Percentiles rank a stretch among this genome's conserved stretches.
These are phyloP conservation scores for Cordyceps cateniannulata DNA, from an alignment of 2,329 filamentous ascomycete species.

Conservation along the genomic window DNA sequence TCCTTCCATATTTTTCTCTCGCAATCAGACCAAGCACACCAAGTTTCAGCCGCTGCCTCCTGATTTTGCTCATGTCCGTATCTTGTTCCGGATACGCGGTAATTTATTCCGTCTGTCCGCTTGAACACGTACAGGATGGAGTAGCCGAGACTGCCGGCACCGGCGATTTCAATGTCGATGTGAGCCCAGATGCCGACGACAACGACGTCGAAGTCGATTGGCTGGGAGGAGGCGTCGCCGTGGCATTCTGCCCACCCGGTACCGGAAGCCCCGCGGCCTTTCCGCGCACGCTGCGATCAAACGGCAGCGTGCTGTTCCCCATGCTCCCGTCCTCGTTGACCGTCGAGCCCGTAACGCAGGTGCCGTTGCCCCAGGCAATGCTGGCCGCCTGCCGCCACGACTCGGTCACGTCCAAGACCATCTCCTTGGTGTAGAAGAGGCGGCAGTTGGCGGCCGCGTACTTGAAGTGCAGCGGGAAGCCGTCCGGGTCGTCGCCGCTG, in stretches of 20 bases:
- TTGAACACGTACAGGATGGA: too few species aligned
- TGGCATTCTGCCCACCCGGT: not conserved
- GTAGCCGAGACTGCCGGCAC: too few species aligned
- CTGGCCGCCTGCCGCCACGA: slow-evolving; percentile 38
- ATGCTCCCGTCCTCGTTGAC: not conserved
- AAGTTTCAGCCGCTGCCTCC: too few species aligned
- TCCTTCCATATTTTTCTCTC: too few species aligned
- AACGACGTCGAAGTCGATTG: not conserved
- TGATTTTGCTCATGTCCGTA: too few species aligned
- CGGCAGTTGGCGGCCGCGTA: slow-evolving; percentile 56
- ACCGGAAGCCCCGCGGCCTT: not conserved
- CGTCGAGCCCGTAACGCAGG: not conserved
- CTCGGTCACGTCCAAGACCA: slow-evolving; percentile 42
- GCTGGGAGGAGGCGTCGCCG: not conserved
- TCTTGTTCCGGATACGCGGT: too few species aligned
- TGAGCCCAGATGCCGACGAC: not conserved
- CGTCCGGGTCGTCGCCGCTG: slow-evolving; percentile 16
- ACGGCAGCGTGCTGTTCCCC: not conserved
- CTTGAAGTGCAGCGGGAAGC: slow-evolving; percentile 49
- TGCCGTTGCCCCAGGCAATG: not conserved
- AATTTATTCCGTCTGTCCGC: too few species aligned
- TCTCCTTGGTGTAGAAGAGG: slow-evolving; percentile 50
- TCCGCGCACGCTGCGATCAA: not conserved
- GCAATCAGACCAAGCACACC: too few species aligned
- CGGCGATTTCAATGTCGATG: too few species aligned